Conservation (phyloP, 2,329 filamentous ascomycete species). For the Talaromyces sp. region DNA sequence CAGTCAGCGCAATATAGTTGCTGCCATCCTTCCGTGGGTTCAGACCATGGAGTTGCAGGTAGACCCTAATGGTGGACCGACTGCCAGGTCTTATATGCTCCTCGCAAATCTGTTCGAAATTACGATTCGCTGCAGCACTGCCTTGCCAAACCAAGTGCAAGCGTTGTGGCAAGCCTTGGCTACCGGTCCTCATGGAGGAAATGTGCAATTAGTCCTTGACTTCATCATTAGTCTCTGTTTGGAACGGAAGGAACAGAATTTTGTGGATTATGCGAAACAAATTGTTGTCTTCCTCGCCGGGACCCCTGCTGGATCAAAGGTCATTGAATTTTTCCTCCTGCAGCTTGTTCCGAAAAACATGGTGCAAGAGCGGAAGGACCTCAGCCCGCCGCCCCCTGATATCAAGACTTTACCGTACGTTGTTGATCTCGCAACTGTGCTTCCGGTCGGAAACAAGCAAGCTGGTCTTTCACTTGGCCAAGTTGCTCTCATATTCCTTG, state of each 20-base stretch:
- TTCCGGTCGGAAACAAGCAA: slow-evolving; percentile 89
- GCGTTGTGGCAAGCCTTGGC: slow-evolving; percentile 96
- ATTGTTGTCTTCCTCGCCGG: slow-evolving; percentile 95
- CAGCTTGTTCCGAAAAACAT: slow-evolving; percentile 95
- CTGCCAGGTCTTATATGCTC: slow-evolving; percentile 89
- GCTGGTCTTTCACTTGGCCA: slow-evolving; percentile 90
- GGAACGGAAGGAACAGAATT: slow-evolving; percentile 94
- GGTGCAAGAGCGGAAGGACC: slow-evolving; percentile 83
- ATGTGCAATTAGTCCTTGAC: slow-evolving; percentile 90
- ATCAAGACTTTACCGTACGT: slow-evolving; percentile 79
- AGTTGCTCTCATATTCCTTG: slow-evolving; percentile 86
- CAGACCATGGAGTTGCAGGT: slow-evolving; percentile 90
- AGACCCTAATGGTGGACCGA: slow-evolving; percentile 88
- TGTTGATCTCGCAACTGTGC: slow-evolving; percentile 75
- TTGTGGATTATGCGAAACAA: slow-evolving; percentile 96
- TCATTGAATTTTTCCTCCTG: slow-evolving; percentile 89
- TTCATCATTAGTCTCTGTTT: slow-evolving; percentile 95
- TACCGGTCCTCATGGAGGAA: slow-evolving; percentile 87
- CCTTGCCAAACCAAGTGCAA: slow-evolving; percentile 93
- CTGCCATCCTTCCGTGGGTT: slow-evolving; percentile 93
- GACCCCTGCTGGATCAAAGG: slow-evolving; percentile 80
- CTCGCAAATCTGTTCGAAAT: slow-evolving; percentile 94
- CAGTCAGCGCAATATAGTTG: slow-evolving; percentile 90
- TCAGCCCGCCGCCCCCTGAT: slow-evolving; percentile 68
- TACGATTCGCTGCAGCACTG: slow-evolving; percentile 86